phyloP scores from a whole-genome alignment of 768 basidiomycete genomes.

The Boletus reticulatus region DNA sequence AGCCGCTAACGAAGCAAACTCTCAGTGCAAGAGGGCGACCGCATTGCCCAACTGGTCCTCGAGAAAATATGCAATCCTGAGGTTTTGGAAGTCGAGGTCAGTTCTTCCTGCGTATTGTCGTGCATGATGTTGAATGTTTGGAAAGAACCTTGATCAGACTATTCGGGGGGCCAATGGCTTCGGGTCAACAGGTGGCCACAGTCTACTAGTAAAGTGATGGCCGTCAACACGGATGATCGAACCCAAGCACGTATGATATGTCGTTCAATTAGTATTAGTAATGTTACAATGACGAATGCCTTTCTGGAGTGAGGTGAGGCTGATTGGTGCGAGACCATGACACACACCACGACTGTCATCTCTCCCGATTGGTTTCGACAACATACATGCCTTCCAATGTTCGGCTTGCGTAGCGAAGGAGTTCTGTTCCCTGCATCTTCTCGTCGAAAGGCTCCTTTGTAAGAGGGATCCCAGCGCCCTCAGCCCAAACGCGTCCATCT shows the following conservation, averaged over 20 bases:
- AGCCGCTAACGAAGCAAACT: neutral
- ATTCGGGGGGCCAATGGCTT: slow-evolving; percentile 84
- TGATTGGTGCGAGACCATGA: neutral
- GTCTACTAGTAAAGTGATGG: slow-evolving; percentile 33
- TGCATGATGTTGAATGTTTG: slow-evolving; percentile 3
- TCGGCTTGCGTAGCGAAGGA: slow-evolving; percentile 53
- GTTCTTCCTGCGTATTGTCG: neutral
- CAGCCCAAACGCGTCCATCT: slow-evolving; percentile 44
- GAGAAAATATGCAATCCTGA: slow-evolving; percentile 88
- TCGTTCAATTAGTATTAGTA: neutral
- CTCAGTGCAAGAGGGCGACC: slow-evolving; percentile 87
- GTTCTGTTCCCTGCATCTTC: slow-evolving; percentile 37
- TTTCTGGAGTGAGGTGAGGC: neutral
- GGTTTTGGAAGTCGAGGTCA: slow-evolving; percentile 80
- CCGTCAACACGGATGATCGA: neutral
- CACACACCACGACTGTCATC: slow-evolving; percentile 15
- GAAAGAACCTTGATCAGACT: slow-evolving; percentile 82
- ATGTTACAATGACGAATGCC: neutral
- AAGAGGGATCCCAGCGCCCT: slow-evolving; percentile 35
- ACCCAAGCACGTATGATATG: slow-evolving; percentile 2
- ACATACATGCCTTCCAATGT: slow-evolving; percentile 54
- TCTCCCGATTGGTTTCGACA: slow-evolving; percentile 46
- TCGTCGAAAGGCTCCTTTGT: slow-evolving; percentile 19
- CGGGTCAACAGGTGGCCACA: slow-evolving; percentile 92
- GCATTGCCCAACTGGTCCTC: slow-evolving; percentile 93